Evolutionary conservation across 2,329 filamentous ascomycete species (phyloP).

Genomic region (Scleromitrula shiraiana): DNA sequence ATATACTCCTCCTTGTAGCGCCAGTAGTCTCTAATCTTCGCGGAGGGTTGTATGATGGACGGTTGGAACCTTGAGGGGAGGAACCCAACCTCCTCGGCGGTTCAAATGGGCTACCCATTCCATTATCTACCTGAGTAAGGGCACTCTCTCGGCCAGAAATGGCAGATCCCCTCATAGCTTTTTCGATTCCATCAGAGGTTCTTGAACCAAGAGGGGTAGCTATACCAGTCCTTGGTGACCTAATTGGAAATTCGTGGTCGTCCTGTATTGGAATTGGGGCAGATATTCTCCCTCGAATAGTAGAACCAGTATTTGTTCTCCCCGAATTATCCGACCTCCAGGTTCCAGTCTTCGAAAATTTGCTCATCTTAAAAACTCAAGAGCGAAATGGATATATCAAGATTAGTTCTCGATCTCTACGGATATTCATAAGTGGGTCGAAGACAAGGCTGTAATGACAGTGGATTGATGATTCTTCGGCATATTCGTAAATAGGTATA

Average conservation of each 20-base stretch:
- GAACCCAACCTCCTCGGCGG: conserved; percentile 1
- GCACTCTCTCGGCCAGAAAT: conserved; percentile 10
- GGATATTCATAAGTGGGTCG: conserved; percentile 13
- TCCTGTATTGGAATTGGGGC: conserved; percentile 51
- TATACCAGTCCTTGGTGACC: conserved; percentile 35
- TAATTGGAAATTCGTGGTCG: conserved; percentile 47
- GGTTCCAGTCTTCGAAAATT: conserved; percentile 19
- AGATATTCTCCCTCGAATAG: conserved; percentile 50
- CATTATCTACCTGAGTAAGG: conserved; percentile 12
- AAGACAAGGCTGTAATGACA: conserved; percentile 9
- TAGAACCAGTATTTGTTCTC: conserved; percentile 33
- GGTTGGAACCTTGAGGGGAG: conserved; percentile 7
- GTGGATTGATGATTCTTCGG: conserved; percentile 5
- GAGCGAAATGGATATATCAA: not conserved
- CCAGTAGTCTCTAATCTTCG: conserved; percentile 9
- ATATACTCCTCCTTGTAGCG: not conserved
- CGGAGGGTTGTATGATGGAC: conserved; percentile 14
- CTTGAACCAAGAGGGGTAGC: conserved; percentile 29
- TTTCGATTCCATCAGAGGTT: conserved; percentile 5
- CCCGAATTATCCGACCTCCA: conserved; percentile 18
- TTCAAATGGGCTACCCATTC: conserved; percentile 3
- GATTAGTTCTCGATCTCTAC: not conserved
- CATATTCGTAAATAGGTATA: conserved; percentile 14
- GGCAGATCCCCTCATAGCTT: conserved; percentile 4
- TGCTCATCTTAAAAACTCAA: conserved; percentile 24